A percentile compares a stretch with the other conserved stretches of the same genome.
phyloP scores from a whole-genome alignment of 345 rosid genomes.

The Noccaea caerulescens region DNA sequence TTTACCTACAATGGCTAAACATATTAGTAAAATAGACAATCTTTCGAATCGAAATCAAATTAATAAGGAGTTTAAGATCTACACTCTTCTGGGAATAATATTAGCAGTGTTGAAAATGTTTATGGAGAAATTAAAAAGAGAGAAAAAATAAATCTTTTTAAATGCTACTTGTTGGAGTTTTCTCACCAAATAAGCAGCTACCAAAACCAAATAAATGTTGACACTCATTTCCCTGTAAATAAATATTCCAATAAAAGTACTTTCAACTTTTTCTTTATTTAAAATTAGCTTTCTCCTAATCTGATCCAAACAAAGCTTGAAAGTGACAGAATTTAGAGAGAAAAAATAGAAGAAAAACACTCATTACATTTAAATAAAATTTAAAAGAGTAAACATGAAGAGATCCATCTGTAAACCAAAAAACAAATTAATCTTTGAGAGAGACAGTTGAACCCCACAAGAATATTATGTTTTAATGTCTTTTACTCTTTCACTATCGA shows the following conservation, averaged over 20 bases:
- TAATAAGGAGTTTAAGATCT: conserved; percentile 32
- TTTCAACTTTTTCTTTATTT: neutral
- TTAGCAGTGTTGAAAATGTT: conserved; percentile 8
- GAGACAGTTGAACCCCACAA: conserved; percentile 41
- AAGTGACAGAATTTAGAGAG: neutral
- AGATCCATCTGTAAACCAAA: conserved; percentile 27
- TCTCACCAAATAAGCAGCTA: conserved; percentile 45
- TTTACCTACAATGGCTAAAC: conserved; percentile 17
- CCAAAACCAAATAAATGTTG: conserved; percentile 38
- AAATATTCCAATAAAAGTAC: conserved; percentile 10
- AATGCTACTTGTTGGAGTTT: conserved; percentile 37
- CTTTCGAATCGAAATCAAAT: conserved; percentile 12
- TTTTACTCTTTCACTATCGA: conserved; percentile 17
- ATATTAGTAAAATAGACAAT: conserved; percentile 25
- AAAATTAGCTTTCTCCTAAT: conserved; percentile 29
- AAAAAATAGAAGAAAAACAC: neutral
- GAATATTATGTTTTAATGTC: conserved; percentile 19
- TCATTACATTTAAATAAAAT: neutral
- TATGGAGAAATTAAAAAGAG: neutral
- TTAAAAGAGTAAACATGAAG: conserved; percentile 42
- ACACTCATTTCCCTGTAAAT: conserved; percentile 21
- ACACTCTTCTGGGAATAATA: conserved; percentile 28
- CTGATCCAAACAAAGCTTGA: conserved; percentile 35
- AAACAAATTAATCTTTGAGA: conserved; percentile 17
- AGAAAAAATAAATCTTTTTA: conserved; percentile 6